Evolutionary conservation across 371 early-diverging fungal species (phyloP).

Genomic region (Mucor velutinosus): DNA sequence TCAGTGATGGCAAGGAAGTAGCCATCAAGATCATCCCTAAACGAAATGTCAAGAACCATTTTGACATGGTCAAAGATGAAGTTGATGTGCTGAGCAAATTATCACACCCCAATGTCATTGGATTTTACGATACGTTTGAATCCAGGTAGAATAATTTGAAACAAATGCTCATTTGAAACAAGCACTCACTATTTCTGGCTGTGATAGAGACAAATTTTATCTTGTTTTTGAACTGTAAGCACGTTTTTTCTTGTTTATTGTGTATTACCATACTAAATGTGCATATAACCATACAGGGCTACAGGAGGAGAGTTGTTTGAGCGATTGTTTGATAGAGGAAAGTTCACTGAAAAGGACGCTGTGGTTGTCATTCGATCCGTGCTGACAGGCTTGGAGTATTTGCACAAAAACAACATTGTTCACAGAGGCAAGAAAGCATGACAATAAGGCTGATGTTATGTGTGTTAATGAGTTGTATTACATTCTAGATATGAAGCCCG

Average conservation of each 20-base stretch:
- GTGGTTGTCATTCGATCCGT: conserved; percentile 68
- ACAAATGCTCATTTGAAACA: not conserved
- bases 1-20: conserved; percentile 60
- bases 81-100: conserved; percentile 67
- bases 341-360: conserved; percentile 89
- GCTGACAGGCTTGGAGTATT: conserved; percentile 68
- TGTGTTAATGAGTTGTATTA: not conserved
- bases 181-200: not conserved
- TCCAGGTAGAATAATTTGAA: conserved; percentile 45
- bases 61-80: conserved; percentile 78
- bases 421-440: conserved; percentile 58
- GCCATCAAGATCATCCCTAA: conserved; percentile 86
- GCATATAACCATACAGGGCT: conserved; percentile 34
- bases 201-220: conserved; percentile 74
- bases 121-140: conserved; percentile 81
- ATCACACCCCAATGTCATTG: conserved; percentile 83
- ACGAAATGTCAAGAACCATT: conserved; percentile 61
- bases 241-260: not conserved
- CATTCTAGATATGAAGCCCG: conserved; percentile 76
- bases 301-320: conserved; percentile 94
- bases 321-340: conserved; percentile 79
- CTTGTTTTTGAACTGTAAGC: conserved; percentile 86
- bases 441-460: not conserved
- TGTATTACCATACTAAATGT: not conserved
- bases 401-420: conserved; percentile 75